Base-by-base conservation (phyloP, 1,284 basidiomycete species). In the Cryptococcus sp. region DNA sequence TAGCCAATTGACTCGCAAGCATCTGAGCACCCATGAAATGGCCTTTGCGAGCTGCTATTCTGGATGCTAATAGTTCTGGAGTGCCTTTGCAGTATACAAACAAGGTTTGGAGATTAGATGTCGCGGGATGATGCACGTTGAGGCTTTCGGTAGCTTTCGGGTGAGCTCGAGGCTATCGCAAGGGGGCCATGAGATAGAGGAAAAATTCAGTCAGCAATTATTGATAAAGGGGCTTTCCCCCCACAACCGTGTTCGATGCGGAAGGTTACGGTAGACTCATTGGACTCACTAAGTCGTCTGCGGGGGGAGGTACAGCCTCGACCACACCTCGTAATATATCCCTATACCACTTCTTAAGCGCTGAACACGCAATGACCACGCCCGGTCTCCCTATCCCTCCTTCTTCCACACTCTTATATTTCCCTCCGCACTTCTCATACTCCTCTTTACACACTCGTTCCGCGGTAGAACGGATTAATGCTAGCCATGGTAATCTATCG, bases 11-110 rank as follows among this genome's bases (percentile, higher is more conserved):
- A 62, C 88, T 89, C 53, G 89, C 87, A 62, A 98, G 81, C 93
- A 97, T 95, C 22, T 69, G 53, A 3, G 86, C 84, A 76, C 93
- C 93, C 88, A 97, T 92, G 66, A 91, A 96, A 77, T 98, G 94
- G 0, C 86, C 86, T 62, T 85, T 77, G 29, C 93, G 81, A 54
- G 81, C 81, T 66, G 77, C 70, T 85, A 97, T 92, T 43, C 93
- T 81, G 50, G 86, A 82, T 65, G 83, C 67, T 48, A 96, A 75
- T 50, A 88, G 75, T 26, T 86, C 83, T 43, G 81, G 78, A 20
- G 82, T 75, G 3, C 92, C 92, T 49, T 89, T 81, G 66, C 95
- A 86, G 74, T 88, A 93, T 52, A 95, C 85, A 70, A 96, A 94
- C 70, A 84, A 87, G 7, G 90, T 89, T 57, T 82, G 80, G 60